Evolutionary conservation across 1,284 basidiomycete genomes (phyloP).

Genomic region (Rhizoctonia solani): DNA sequence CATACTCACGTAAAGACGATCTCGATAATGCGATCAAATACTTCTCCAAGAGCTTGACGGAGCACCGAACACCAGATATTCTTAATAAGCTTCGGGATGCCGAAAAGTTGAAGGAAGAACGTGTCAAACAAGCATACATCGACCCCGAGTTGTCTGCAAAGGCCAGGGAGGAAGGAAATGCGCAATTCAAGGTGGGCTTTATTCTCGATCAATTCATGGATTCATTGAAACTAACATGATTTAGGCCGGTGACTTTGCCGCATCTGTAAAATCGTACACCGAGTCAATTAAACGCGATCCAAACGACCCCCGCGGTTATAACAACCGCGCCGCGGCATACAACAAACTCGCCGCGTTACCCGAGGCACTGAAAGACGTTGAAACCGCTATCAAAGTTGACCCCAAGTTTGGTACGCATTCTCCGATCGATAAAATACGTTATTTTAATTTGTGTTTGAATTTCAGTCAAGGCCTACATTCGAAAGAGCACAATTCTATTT

Average conservation of each 20-base stretch:
- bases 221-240: not conserved
- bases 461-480: conserved; percentile 93
- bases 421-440: not conserved
- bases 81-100: conserved; percentile 87
- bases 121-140: conserved; percentile 83
- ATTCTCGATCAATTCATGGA: not conserved
- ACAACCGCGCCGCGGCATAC: conserved; percentile 96
- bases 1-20: conserved; percentile 85
- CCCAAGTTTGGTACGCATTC: conserved; percentile 68
- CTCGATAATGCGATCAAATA: conserved; percentile 81
- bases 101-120: conserved; percentile 80
- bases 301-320: conserved; percentile 88
- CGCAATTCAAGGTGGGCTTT: conserved; percentile 73
- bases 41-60: conserved; percentile 90
- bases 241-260: conserved; percentile 82
- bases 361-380: conserved; percentile 94
- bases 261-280: conserved; percentile 90
- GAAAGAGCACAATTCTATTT: conserved; percentile 86
- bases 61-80: conserved; percentile 94
- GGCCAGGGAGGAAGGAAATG: conserved; percentile 92
- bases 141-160: conserved; percentile 82
- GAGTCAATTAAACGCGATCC: conserved; percentile 98
- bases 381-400: conserved; percentile 93
- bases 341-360: conserved; percentile 93
- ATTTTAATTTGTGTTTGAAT: not conserved